Conservation (phyloP, 345 rosid genomes). For the Gossypium raimondii region DNA sequence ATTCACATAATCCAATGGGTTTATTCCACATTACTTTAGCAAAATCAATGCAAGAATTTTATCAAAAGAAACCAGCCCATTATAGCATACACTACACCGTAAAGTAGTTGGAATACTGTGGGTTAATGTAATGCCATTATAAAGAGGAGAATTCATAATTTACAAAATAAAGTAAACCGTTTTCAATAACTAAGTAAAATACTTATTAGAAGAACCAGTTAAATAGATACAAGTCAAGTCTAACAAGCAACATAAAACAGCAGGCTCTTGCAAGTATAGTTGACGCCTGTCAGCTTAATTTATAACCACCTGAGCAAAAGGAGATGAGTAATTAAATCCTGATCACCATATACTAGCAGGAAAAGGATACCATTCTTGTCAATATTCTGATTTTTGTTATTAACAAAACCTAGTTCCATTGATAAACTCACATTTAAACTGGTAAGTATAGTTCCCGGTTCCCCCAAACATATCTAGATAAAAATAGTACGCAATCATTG, state of each 20-base stretch:
- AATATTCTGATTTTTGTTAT: not conserved
- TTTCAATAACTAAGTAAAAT: not conserved
- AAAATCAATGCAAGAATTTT: not conserved
- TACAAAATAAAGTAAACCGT: not conserved
- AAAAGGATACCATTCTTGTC: not conserved
- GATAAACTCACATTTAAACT: not conserved
- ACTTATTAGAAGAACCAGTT: not conserved
- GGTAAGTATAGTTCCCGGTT: not conserved
- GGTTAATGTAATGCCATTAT: not conserved
- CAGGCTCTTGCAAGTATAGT: not conserved
- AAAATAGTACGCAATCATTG: not conserved
- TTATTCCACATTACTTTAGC: not conserved
- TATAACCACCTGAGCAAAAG: not conserved
- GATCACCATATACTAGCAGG: not conserved
- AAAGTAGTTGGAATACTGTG: not conserved
- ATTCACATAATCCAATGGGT: not conserved
- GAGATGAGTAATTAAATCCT: not conserved
- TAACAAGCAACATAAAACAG: not conserved
- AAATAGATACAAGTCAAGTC: not conserved
- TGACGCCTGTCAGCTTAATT: not conserved
- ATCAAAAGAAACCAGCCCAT: not conserved
- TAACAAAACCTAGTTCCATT: not conserved
- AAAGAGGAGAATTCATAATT: not conserved
- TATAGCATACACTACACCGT: not conserved
- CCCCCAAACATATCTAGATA: not conserved